A percentile compares a stretch with the other conserved stretches of the same genome.
phyloP scores from a whole-genome alignment of 441 rosid genomes.

The Populus trichocarpa region DNA sequence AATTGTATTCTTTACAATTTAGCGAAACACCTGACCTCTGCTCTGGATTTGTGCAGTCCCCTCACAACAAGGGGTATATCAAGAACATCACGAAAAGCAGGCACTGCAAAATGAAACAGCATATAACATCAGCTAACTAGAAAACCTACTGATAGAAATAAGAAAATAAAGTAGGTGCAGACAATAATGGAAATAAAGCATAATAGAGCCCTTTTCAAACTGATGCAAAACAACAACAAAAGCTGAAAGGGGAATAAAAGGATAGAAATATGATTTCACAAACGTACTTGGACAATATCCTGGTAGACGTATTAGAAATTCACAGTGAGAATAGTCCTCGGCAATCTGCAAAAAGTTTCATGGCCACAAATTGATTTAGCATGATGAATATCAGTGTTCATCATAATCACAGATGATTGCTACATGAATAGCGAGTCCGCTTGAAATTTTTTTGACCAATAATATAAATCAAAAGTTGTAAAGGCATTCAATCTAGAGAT shows the following conservation, averaged over 20 bases:
- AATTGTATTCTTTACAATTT: not conserved
- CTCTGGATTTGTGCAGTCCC: conserved; percentile 69
- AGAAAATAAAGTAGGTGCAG: not conserved
- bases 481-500: not conserved
- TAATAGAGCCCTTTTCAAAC: not conserved
- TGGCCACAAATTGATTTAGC: not conserved
- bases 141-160: not conserved
- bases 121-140: not conserved
- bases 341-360: conserved; percentile 55
- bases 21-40: conserved; percentile 50
- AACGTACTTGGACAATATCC: conserved; percentile 91
- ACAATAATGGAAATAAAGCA: not conserved
- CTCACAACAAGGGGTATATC: conserved; percentile 86
- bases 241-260: not conserved
- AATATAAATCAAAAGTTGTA: not conserved
- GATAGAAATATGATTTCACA: not conserved
- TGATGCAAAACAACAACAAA: not conserved
- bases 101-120: conserved; percentile 46
- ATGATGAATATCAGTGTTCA: not conserved
- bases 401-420: not conserved
- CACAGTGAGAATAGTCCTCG: conserved; percentile 84
- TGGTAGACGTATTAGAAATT: conserved; percentile 82
- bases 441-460: not conserved
- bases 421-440: not conserved
- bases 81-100: conserved; percentile 80